Evolutionary conservation across 208 protist genomes (phyloP), one percentile per base, ranked within the genome.

Genomic region (Trypanosoma brucei): DNA sequence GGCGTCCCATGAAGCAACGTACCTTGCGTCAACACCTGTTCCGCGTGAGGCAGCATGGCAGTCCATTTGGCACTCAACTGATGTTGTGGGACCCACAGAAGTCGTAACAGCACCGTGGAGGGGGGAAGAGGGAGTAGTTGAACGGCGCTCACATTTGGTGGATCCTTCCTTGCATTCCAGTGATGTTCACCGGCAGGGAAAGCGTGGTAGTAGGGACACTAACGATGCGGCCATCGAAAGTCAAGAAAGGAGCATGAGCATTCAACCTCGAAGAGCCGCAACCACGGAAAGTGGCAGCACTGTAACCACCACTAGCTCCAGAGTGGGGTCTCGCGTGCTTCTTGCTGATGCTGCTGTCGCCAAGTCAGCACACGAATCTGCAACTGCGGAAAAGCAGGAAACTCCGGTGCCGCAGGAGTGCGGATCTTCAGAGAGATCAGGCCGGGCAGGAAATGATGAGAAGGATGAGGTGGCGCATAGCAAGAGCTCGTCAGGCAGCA

Each of bases 61-160:
- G 39, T 61, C 58, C 33, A 44, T 51, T 30, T 70, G 65, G 65
- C 45, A 59, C 6, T 54, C 55, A 42, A 11, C 42, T 46, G 42
- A 11, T 46, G 42, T 11, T 14, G 42, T 11, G 42, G 42, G 6
- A 11, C 8, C 42, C 8, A 46, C 42, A 54, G 49, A 7, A 30
- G 30, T 9, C 31, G 6, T 46, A 49, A 49, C 22, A 50, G 35
- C 5, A 59, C 22, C 55, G 22, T 22, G 30, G 46, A 8, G 44
- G 42, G 6, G 42, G 42, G 42, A 14, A 6, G 42, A 46, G 42
- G 11, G 11, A 46, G 8, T 11, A 46, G 42, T 46, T 6, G 42
- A 46, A 14, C 42, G 31, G 9, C 14, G n/a, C 9, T 34, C n/a
- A 7, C 6, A 34, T n/a, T 35, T 22, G 22, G 22, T 22, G 22